These are phyloP conservation scores for Phytophthora idaei DNA, from an alignment of 352 stramenopile species.

Conservation along the genomic window DNA sequence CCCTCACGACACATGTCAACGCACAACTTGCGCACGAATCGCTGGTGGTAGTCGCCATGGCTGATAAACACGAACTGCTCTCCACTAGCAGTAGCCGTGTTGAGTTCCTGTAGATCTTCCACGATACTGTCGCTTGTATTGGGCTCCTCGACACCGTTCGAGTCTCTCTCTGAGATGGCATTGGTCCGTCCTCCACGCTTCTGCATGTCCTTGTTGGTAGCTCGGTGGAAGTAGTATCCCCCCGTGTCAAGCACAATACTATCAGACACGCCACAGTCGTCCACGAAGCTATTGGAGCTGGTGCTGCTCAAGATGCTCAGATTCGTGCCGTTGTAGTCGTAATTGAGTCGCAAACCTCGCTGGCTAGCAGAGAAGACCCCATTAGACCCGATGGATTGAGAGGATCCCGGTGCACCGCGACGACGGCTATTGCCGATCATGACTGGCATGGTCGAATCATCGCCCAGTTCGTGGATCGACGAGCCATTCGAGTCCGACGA, in stretches of 20 bases:
- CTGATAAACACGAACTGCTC: slow-evolving; percentile 87
- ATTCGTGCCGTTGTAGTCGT: slow-evolving; percentile 39
- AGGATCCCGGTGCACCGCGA: slow-evolving; percentile 26
- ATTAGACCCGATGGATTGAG: slow-evolving; percentile 37
- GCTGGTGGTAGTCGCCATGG: slow-evolving; percentile 77
- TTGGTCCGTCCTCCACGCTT: slow-evolving; percentile 25
- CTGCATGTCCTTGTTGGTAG: slow-evolving; percentile 25
- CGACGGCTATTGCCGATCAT: slow-evolving; percentile 36
- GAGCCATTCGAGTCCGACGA: slow-evolving; percentile 42
- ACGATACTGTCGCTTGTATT: slow-evolving; percentile 59
- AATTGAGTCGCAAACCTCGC: slow-evolving; percentile 37
- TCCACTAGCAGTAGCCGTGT: slow-evolving; percentile 53
- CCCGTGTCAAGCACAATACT: slow-evolving; percentile 71
- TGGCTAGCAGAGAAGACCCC: slow-evolving; percentile 32
- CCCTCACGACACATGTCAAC: slow-evolving; percentile 69
- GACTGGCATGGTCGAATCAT: slow-evolving; percentile 24
- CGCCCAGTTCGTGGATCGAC: slow-evolving; percentile 32
- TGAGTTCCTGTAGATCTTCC: slow-evolving; percentile 61
- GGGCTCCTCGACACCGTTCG: slow-evolving; percentile 21
- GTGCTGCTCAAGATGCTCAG: slow-evolving; percentile 47
- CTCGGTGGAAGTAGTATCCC: slow-evolving; percentile 77
- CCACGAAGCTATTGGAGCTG: slow-evolving; percentile 55
- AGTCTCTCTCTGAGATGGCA: slow-evolving; percentile 21
- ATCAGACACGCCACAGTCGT: slow-evolving; percentile 55
- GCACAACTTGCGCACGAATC: slow-evolving; percentile 76